Base-by-base conservation (phyloP, 495 filamentous ascomycete species). In the Aspergillus diversus region DNA sequence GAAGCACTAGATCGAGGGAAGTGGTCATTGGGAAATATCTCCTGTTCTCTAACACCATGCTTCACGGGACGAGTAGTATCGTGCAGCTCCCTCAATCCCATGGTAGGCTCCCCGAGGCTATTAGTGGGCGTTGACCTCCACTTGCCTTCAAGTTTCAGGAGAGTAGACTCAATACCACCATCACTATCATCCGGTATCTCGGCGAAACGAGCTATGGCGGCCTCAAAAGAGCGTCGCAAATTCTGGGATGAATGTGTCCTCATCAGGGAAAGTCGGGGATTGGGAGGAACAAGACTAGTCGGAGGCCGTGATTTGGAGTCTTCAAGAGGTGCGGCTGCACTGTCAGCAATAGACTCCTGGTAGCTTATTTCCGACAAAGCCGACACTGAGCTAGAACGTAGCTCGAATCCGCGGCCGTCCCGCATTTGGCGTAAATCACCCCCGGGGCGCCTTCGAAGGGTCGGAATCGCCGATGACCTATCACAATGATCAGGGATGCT, bases 101-200 rank as follows among this genome's bases (percentile, higher is more conserved):
- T 17, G 33, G 55, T 33, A 37, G 33, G 21, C 27, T 62, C 27
- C 6, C 55, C 65, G 4, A 16, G 8, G 43, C 61, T 58, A 9
- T 57, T 33, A 11, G 57, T 39, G 16, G 61, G 35, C 21, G 57
- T 50, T 2, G 56, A 64, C 50, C 60, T 64, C 75, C 86, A 96
- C 67, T 89, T 93, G 6, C 95, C 95, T 79, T 99, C 96, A 5
- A 99, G 83, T 67, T 97, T 98, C 63, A 94, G 76, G 63, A 99
- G 70, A 6, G 95, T 92, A 13, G 93, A 92, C 70, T 97, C 95
- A 53, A 97, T 85, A 17, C 94, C 93, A n/a, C 93, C 94, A 73
- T 95, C 92, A 58, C 91, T 90, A 62, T 94, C 91, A 71, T 99
- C 96, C 0, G 93, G 92, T 27, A 99, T 90, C 59, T 90, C 86